These are phyloP conservation scores for Curvularia spicifera DNA, from an alignment of 2,329 filamentous ascomycete species.

Conservation along the genomic window DNA sequence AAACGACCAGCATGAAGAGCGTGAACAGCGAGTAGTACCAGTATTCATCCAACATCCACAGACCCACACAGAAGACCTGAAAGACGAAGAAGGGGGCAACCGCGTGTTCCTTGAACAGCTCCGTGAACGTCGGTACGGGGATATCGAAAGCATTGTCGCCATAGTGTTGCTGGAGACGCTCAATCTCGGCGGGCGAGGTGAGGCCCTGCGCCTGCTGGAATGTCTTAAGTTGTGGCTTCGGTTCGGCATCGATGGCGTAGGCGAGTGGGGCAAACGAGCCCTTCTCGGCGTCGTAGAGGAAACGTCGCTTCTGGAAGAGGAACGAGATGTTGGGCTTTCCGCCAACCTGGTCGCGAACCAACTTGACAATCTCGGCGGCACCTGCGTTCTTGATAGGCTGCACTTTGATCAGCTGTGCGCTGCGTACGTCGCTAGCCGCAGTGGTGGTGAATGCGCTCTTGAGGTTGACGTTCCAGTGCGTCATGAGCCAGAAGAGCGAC, in stretches of 20 bases:
- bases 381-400: constrained; percentile 90
- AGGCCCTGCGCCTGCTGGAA: constrained; percentile 86
- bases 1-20: constrained; percentile 95
- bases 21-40: constrained; percentile 99
- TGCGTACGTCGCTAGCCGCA: constrained; percentile 70
- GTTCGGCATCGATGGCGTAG: constrained; percentile 84
- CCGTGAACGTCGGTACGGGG: constrained; percentile 91
- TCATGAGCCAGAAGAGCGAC: constrained; percentile 90
- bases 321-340: constrained; percentile 83
- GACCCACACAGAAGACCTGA: constrained; percentile 95
- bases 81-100: constrained; percentile 99
- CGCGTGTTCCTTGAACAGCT: constrained; percentile 97
- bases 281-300: constrained; percentile 76
- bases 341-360: constrained; percentile 77
- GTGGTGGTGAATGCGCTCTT: constrained; percentile 81
- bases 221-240: constrained; percentile 75
- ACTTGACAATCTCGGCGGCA: constrained; percentile 81
- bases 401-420: constrained; percentile 89
- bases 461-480: constrained; percentile 95
- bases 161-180: constrained; percentile 87
- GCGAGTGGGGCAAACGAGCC: constrained; percentile 80
- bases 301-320: constrained; percentile 96
- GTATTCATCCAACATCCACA: constrained; percentile 99
- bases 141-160: constrained; percentile 97
- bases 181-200: constrained; percentile 73